Evolutionary conservation across 495 filamentous ascomycete genomes (phyloP).

Genomic region (Xylaria palmicola): DNA sequence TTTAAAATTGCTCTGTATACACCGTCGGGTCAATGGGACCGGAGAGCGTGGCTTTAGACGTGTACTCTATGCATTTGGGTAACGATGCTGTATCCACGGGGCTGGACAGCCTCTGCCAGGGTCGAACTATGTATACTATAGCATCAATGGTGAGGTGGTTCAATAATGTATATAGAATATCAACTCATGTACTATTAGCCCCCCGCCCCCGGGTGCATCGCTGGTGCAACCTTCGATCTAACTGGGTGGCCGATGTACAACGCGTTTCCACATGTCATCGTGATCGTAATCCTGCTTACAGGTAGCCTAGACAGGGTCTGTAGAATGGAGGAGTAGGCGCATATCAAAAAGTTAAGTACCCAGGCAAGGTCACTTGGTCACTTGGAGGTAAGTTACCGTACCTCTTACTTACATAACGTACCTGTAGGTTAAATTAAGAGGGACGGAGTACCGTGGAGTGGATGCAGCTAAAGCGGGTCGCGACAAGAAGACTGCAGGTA

Average conservation of each 20-base stretch:
- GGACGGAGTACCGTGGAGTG: not conserved
- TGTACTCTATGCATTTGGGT: not conserved
- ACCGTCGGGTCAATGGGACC: not conserved
- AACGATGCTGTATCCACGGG: not conserved
- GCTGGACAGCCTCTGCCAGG: not conserved
- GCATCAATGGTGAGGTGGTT: not conserved
- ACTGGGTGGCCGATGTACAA: too few relatives aligned
- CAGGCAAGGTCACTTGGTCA: too few relatives aligned
- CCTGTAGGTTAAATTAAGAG: too few relatives aligned
- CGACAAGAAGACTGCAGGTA: too few relatives aligned
- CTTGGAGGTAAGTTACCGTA: too few relatives aligned
- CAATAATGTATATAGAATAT: not conserved
- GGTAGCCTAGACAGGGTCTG: too few relatives aligned
- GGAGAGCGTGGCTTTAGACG: not conserved
- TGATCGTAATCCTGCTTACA: not conserved
- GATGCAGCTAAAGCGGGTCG: conserved; percentile 2
- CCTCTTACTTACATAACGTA: too few relatives aligned
- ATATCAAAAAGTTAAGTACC: too few relatives aligned
- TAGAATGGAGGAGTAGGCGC: not conserved
- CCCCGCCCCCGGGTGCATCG: too few relatives aligned
- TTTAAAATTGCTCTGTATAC: not conserved
- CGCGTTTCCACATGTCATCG: too few relatives aligned
- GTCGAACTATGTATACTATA: not conserved
- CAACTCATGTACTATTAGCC: not conserved
- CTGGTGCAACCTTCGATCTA: too few relatives aligned